phyloP scores from a whole-genome alignment of 2,329 filamentous ascomycete species.

The Knoxdaviesia capensis region DNA sequence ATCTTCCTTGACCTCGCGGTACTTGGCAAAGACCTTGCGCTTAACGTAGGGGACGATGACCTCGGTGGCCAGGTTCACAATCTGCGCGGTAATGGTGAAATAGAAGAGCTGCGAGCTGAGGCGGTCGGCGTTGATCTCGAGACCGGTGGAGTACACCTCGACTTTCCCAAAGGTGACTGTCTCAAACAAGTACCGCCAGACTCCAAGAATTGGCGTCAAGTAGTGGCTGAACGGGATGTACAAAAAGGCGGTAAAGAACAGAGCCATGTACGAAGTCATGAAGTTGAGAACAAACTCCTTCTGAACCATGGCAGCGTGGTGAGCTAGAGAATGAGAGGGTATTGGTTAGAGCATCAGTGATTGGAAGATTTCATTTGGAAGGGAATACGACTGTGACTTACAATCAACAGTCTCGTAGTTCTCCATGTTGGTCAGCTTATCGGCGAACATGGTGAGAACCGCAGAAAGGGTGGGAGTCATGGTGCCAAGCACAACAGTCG shows the following conservation, averaged over 20 bases:
- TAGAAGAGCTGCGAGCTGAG: conserved; percentile 88
- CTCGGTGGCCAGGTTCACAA: conserved; percentile 74
- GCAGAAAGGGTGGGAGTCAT: conserved; percentile 61
- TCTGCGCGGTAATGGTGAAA: conserved; percentile 82
- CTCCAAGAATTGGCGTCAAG: conserved; percentile 67
- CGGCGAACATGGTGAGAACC: conserved; percentile 57
- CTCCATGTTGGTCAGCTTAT: conserved; percentile 59
- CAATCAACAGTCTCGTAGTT: conserved; percentile 79
- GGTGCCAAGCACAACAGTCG: conserved; percentile 70
- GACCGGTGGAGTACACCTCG: conserved; percentile 42
- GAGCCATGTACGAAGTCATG: conserved; percentile 81
- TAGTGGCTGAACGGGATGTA: conserved; percentile 81
- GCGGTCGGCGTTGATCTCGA: conserved; percentile 64
- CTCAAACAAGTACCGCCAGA: conserved; percentile 57
- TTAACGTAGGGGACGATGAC: conserved; percentile 72
- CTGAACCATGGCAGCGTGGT: conserved; percentile 66
- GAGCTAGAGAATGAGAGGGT: conserved; percentile 22
- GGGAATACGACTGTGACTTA: conserved; percentile 9
- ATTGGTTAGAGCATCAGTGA: not conserved
- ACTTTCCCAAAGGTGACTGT: conserved; percentile 60
- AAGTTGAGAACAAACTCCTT: conserved; percentile 96
- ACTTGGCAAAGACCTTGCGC: conserved; percentile 56
- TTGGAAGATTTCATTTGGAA: not conserved
- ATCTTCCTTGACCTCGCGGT: conserved; percentile 46
- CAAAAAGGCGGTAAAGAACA: conserved; percentile 84